Base-by-base conservation (phyloP, 805 yeast genomes). In the Blastobotrys muscicola region DNA sequence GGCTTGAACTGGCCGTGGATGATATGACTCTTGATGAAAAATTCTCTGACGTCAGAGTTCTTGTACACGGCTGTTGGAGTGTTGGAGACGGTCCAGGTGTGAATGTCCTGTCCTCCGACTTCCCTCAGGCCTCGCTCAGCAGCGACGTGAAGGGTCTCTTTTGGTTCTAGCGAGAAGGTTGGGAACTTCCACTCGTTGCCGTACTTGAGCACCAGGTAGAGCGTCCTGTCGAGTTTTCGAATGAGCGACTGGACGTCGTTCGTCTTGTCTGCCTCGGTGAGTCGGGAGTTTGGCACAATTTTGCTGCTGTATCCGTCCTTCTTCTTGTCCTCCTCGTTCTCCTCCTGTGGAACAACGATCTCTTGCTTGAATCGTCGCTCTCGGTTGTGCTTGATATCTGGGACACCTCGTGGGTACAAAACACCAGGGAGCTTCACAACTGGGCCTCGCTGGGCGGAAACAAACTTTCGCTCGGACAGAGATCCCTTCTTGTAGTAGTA, bases 401-500 rank as follows among this genome's bases (percentile, higher is more conserved):
- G 97, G 29, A 75, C 69, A 48, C 97, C 97, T 47, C 76, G 74
- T 11, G 89, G 82, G 63, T 75, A 90, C 70, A 80, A 83, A 31
- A 85, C 82, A 49, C 78, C 82, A 14, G 85, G 82, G 48, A 80
- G 80, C 49, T 78, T 76, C 33, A 78, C 72, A 3, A 79, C 75
- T 6, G 95, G 94, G 44, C 80, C 80, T 46, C 71, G 75, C 60
- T 90, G 95, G 29, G 81, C 80, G 53, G 78, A 76, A 42, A 80
- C 66, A 64, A 78, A 90, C 53, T 76, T 76, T 59, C 86, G 84
- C 60, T 86, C 95, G 2, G 95, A 77, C 49, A 92, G 69, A 1
- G 97, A 82, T 49, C 97, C 97, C 55, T 76, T 80, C 58, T 82
- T 85, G 68, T 80, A 92, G 67, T 89, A 92, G 60, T 78, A 89